Percentiles rank a stretch among this genome's conserved stretches.
These are phyloP conservation scores for Penicillium sp. DNA, from an alignment of 2,329 filamentous ascomycete genomes.

Conservation along the genomic window DNA sequence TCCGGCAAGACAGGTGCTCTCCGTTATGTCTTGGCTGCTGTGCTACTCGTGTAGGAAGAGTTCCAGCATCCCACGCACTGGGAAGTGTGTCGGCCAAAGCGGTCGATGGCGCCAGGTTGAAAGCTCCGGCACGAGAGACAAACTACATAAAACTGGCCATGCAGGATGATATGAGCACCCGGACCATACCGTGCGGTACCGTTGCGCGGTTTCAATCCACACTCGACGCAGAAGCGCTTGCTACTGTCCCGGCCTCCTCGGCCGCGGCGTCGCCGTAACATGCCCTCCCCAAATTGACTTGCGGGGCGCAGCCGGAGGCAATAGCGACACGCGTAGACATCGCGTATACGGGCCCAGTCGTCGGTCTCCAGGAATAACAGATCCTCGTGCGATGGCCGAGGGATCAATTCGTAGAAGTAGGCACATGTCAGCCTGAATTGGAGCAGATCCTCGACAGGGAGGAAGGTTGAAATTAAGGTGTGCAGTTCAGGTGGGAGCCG, in stretches of 20 bases:
- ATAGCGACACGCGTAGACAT: conserved; percentile 32
- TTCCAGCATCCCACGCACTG: conserved; percentile 19
- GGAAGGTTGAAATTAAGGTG: conserved; percentile 25
- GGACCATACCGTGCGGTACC: conserved; percentile 30
- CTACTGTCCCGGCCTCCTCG: conserved; percentile 20
- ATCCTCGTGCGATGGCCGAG: conserved; percentile 22
- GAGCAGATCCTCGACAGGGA: conserved; percentile 30
- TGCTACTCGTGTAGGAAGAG: neutral
- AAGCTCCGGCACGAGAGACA: conserved; percentile 29
- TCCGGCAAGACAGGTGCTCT: neutral
- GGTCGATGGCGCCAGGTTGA: conserved; percentile 13
- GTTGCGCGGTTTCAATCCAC: conserved; percentile 26
- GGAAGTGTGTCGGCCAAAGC: conserved; percentile 11
- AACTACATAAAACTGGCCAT: conserved; percentile 25
- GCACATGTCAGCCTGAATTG: conserved; percentile 30
- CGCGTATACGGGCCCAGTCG: conserved; percentile 19
- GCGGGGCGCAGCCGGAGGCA: conserved; percentile 31
- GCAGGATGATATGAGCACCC: conserved; percentile 25
- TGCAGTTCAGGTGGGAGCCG: conserved; percentile 37
- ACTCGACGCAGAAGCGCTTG: conserved; percentile 34
- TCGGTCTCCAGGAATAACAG: conserved; percentile 29
- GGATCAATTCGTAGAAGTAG: conserved; percentile 30
- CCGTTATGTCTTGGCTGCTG: neutral
- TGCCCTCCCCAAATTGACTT: conserved; percentile 29
- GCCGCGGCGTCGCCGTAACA: conserved; percentile 26